These are phyloP conservation scores for Choiromyces venosus DNA, from an alignment of 495 filamentous ascomycete species.

Conservation along the genomic window DNA sequence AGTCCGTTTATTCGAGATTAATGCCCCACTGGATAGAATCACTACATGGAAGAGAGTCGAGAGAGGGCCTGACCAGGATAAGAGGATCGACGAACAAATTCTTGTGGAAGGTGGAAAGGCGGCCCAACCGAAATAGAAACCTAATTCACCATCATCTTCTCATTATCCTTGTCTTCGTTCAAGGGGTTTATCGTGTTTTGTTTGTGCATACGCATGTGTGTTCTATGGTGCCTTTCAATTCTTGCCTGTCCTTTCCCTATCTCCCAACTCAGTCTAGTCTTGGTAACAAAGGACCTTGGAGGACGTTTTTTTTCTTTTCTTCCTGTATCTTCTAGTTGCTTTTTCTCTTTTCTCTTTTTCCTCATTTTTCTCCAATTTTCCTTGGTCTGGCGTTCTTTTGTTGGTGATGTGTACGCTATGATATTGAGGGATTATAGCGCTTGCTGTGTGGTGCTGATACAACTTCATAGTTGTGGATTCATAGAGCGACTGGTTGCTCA, in stretches of 20 bases:
- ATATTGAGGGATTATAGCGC: neutral
- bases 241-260: neutral
- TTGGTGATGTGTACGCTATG: neutral
- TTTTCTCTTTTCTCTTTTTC: neutral
- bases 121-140: constrained; percentile 34
- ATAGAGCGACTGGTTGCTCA: neutral
- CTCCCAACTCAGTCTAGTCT: neutral
- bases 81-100: constrained; percentile 73
- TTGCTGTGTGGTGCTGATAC: neutral
- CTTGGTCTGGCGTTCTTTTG: neutral
- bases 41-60: constrained; percentile 90
- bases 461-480: neutral
- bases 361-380: neutral
- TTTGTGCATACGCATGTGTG: neutral
- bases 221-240: neutral
- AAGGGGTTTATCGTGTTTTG: neutral
- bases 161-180: neutral
- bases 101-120: constrained; percentile 76
- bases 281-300: neutral
- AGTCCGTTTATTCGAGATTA: constrained; percentile 83
- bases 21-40: constrained; percentile 79
- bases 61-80: constrained; percentile 63
- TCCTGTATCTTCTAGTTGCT: neutral
- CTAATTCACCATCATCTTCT: neutral
- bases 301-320: neutral